These are phyloP conservation scores for Hansfordia pulvinata DNA, from an alignment of 2,329 filamentous ascomycete genomes.

Conservation along the genomic window DNA sequence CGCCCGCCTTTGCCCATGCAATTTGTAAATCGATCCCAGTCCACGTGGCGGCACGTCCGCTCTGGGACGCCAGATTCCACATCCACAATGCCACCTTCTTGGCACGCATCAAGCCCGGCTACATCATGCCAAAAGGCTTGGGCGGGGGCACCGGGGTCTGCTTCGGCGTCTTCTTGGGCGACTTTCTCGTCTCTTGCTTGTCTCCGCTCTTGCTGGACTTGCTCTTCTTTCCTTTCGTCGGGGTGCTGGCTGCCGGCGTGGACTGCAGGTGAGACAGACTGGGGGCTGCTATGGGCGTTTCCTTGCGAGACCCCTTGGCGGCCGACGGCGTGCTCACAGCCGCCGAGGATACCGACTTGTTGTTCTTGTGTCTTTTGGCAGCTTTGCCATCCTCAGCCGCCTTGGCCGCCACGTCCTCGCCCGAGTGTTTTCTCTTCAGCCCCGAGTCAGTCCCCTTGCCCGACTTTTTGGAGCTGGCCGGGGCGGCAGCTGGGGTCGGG, in stretches of 20 bases:
- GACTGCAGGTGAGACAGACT: too few species aligned
- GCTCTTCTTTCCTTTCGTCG: slow-evolving; percentile 24
- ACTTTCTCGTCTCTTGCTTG: slow-evolving; percentile 2
- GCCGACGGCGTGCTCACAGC: not conserved
- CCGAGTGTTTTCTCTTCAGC: slow-evolving; percentile 24
- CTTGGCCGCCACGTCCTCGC: slow-evolving; percentile 10
- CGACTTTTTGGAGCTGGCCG: slow-evolving; percentile 7
- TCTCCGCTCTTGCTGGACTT: slow-evolving; percentile 22
- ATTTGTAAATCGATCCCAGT: too few species aligned
- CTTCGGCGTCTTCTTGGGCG: slow-evolving; percentile 15
- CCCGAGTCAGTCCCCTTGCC: slow-evolving; percentile 12
- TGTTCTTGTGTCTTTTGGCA: slow-evolving; percentile 15
- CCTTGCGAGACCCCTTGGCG: not conserved
- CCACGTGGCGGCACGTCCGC: too few species aligned
- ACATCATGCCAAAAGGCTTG: not conserved
- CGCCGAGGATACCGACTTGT: slow-evolving; percentile 1
- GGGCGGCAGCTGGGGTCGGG: slow-evolving; percentile 7
- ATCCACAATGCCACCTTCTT: not conserved
- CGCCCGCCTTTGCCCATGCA: too few species aligned
- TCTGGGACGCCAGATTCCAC: not conserved
- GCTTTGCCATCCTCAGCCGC: slow-evolving; percentile 9
- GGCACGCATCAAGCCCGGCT: not conserved
- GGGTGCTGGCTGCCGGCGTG: slow-evolving; percentile 9
- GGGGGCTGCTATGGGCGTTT: slow-evolving; percentile 1
- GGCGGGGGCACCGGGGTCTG: slow-evolving; percentile 20